phyloP scores from a whole-genome alignment of 345 rosid genomes.

The Citrus mangshanensis region DNA sequence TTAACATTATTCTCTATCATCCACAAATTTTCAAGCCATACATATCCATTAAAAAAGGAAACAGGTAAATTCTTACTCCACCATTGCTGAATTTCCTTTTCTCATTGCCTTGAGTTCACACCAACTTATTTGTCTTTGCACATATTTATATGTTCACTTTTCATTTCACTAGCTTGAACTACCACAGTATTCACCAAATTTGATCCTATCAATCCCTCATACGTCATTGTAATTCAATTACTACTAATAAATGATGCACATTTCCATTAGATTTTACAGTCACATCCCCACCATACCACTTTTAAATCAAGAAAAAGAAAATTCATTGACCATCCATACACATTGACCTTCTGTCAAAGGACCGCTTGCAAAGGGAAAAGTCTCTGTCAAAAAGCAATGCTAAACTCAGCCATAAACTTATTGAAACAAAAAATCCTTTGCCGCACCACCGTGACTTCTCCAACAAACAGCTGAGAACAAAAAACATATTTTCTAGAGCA shows the following conservation, averaged over 20 bases:
- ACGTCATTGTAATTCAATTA: too few relatives aligned
- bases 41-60: neutral
- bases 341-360: neutral
- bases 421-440: neutral
- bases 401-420: neutral
- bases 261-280: too few relatives aligned
- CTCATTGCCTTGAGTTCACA: neutral
- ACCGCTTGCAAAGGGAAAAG: neutral
- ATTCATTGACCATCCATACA: neutral
- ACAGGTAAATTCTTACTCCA: neutral
- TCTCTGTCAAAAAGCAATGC: neutral
- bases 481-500: neutral
- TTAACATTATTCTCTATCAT: neutral
- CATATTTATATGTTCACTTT: neutral
- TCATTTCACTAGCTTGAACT: neutral
- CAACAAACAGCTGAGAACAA: neutral
- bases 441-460: neutral
- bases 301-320: neutral
- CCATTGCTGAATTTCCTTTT: neutral
- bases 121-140: neutral
- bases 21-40: too few relatives aligned
- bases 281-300: too few relatives aligned
- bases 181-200: neutral
- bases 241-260: too few relatives aligned
- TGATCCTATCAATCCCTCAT: neutral